These are phyloP conservation scores for Diaporthe sp. DNA, from an alignment of 2,329 filamentous ascomycete species.

Conservation along the genomic window DNA sequence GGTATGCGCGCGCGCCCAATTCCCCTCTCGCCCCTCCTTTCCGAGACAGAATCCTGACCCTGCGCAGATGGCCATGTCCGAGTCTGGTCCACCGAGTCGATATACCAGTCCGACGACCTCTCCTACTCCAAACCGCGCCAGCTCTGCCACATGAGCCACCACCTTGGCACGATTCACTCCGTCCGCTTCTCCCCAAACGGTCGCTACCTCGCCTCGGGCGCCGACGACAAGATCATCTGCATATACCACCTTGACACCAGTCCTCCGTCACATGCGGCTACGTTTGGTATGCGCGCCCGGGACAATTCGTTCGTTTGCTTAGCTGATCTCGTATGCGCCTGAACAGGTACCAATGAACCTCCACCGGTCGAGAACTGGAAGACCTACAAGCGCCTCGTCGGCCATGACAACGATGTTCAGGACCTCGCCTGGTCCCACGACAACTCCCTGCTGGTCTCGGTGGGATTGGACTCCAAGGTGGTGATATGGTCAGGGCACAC, in stretches of 20 bases:
- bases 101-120: constrained; percentile 83
- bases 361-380: constrained; percentile 98
- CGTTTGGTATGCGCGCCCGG: constrained; percentile 75
- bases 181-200: constrained; percentile 97
- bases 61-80: constrained; percentile 89
- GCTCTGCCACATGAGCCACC: constrained; percentile 97
- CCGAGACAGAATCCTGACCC: neutral
- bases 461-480: constrained; percentile 96
- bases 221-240: constrained; percentile 99
- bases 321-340: neutral
- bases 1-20: constrained; percentile 65
- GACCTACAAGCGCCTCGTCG: constrained; percentile 91
- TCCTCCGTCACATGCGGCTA: constrained; percentile 80
- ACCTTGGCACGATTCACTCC: constrained; percentile 96
- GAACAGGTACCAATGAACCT: constrained; percentile 82
- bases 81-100: constrained; percentile 96
- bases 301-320: neutral
- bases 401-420: constrained; percentile 98
- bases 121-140: constrained; percentile 86
- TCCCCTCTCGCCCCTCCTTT: neutral
- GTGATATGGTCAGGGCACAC: constrained; percentile 99
- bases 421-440: constrained; percentile 98
- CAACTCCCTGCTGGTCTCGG: constrained; percentile 94
- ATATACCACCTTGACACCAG: constrained; percentile 92
- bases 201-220: constrained; percentile 94